phyloP scores from a whole-genome alignment of 129 eudicot genomes.

The Tagetes patula region DNA sequence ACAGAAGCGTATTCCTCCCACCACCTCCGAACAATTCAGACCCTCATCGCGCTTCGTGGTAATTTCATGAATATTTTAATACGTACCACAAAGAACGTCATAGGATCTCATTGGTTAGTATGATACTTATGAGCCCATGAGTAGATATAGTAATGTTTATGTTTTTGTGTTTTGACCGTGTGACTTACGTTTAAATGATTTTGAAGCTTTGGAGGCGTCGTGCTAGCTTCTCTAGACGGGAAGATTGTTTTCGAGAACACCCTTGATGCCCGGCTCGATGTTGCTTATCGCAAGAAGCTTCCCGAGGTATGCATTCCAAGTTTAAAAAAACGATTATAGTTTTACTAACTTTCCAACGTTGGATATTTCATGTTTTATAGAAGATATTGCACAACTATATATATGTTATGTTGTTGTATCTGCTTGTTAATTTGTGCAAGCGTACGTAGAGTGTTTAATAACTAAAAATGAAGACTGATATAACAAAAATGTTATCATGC shows the following conservation, averaged over 20 bases:
- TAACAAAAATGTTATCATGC: neutral
- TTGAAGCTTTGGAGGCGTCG: constrained; percentile 75
- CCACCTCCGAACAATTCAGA: constrained; percentile 52
- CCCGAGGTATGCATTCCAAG: constrained; percentile 33
- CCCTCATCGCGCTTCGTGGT: constrained; percentile 68
- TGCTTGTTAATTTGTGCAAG: neutral
- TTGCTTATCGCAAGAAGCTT: constrained; percentile 54
- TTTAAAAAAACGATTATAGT: neutral
- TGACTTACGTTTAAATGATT: constrained; percentile 1
- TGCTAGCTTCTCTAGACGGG: constrained; percentile 76
- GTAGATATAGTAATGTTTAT: neutral
- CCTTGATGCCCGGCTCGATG: constrained; percentile 55
- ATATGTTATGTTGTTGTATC: neutral
- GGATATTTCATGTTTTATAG: neutral
- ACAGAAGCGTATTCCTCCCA: constrained; percentile 57
- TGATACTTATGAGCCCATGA: neutral
- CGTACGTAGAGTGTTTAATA: neutral
- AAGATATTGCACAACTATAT: neutral
- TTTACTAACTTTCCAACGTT: neutral
- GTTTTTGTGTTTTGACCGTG: neutral
- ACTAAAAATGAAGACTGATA: neutral
- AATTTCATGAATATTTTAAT: constrained; percentile 2
- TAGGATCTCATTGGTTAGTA: neutral
- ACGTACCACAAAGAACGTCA: neutral
- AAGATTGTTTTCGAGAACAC: constrained; percentile 73